phyloP scores from a whole-genome alignment of 176 grass and related monocot species.

The Eremochloa ophiuroides region DNA sequence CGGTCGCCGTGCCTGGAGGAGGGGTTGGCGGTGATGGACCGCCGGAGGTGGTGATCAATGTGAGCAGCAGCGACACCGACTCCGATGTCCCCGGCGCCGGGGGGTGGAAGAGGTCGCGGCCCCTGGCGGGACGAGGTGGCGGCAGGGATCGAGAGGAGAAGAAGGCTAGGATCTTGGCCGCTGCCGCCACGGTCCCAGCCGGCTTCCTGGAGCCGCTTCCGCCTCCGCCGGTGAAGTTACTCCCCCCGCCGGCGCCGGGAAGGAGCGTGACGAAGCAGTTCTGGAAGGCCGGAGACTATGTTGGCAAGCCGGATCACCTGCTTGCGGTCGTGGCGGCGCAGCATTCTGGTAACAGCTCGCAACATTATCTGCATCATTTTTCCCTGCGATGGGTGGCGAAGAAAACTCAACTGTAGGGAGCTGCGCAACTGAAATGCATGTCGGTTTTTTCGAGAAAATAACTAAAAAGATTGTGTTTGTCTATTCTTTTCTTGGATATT shows the following conservation, averaged over 20 bases:
- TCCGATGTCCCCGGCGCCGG: conserved; percentile 30
- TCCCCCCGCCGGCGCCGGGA: neutral
- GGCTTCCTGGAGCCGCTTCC: conserved; percentile 68
- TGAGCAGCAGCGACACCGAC: conserved; percentile 56
- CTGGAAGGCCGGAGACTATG: conserved; percentile 92
- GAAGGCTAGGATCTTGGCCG: conserved; percentile 29
- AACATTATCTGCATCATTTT: neutral
- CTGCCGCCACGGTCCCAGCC: conserved; percentile 31
- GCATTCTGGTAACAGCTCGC: conserved; percentile 34
- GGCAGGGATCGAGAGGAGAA: neutral
- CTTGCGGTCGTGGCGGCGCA: conserved; percentile 2
- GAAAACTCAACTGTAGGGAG: neutral
- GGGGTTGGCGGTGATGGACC: neutral
- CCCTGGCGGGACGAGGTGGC: conserved; percentile 10
- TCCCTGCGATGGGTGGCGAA: neutral
- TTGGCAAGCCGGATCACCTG: conserved; percentile 21
- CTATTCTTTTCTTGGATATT: neutral
- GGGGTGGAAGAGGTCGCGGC: conserved; percentile 2
- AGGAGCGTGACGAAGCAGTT: conserved; percentile 60
- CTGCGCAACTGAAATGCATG: neutral
- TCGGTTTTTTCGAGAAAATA: neutral
- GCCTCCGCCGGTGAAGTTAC: neutral
- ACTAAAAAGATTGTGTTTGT: neutral
- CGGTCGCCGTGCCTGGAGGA: neutral
- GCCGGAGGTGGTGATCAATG: conserved; percentile 41